Conservation (phyloP, 495 filamentous ascomycete species). For the Neurospora hispaniola region DNA sequence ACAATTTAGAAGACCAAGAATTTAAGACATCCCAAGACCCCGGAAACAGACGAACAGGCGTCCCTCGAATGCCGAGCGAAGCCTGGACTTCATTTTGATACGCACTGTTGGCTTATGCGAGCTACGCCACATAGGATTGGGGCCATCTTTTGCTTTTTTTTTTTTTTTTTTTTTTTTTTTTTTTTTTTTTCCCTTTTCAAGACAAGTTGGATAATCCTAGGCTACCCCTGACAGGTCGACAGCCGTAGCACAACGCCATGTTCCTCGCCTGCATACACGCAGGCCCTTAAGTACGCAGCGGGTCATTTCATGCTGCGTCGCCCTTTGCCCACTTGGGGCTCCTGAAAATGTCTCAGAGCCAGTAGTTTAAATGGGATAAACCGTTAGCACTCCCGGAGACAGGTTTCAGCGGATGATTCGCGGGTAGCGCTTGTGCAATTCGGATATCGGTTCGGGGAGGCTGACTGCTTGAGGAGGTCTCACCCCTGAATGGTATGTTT, state of each 20-base stretch:
- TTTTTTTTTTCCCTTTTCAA: not conserved
- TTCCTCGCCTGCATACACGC: not conserved
- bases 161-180: not conserved
- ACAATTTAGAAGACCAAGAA: not conserved
- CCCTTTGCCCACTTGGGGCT: not conserved
- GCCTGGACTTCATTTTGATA: not conserved
- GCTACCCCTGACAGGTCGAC: not conserved
- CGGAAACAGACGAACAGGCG: not conserved
- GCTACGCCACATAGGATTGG: not conserved
- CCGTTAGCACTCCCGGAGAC: not conserved
- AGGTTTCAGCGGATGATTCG: not conserved
- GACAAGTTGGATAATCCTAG: not conserved
- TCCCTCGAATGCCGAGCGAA: not conserved
- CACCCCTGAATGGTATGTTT: not conserved
- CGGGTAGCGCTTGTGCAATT: not conserved
- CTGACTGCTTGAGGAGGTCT: not conserved
- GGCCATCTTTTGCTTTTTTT: not conserved
- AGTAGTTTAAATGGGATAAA: not conserved
- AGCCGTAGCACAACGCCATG: not conserved
- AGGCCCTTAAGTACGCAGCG: not conserved
- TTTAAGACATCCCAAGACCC: not conserved
- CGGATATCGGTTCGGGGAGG: not conserved
- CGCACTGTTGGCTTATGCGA: not conserved
- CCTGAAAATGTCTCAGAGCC: not conserved
- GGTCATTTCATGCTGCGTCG: not conserved